Percentiles rank a stretch among this genome's conserved stretches.
Conservation (phyloP, 306 rosid species). For the Trifolium pratense region DNA sequence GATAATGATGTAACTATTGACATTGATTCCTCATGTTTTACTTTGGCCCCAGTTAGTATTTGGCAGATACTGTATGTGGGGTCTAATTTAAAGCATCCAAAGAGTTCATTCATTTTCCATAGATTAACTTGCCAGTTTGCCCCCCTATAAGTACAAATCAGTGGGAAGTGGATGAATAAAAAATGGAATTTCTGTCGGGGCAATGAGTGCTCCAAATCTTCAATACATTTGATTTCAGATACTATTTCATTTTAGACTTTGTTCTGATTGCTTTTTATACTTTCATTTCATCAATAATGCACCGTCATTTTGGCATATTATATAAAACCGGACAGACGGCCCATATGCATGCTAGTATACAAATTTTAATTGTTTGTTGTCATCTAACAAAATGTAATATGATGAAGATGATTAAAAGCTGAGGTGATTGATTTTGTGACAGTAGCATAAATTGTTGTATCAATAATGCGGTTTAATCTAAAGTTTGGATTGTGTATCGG, state of each 20-base stretch:
- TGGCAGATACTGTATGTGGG: conserved; percentile 39
- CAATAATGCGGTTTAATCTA: conserved; percentile 18
- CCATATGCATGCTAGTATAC: not conserved
- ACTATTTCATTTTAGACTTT: conserved; percentile 15
- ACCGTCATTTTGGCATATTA: not conserved
- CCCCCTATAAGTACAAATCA: conserved; percentile 40
- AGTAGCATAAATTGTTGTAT: not conserved
- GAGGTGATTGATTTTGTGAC: not conserved
- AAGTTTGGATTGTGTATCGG: conserved; percentile 13
- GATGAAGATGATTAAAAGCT: conserved; percentile 13
- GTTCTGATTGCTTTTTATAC: conserved; percentile 26
- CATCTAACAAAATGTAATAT: not conserved
- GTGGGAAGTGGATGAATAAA: not conserved
- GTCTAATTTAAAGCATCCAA: conserved; percentile 43
- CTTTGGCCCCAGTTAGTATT: conserved; percentile 35
- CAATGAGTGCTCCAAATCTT: conserved; percentile 15
- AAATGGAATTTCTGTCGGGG: conserved; percentile 5
- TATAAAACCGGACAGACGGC: not conserved
- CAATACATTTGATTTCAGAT: conserved; percentile 20
- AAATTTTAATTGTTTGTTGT: not conserved
- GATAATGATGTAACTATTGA: conserved; percentile 21
- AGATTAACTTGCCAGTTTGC: conserved; percentile 41
- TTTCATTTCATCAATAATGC: not conserved
- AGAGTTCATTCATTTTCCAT: conserved; percentile 32
- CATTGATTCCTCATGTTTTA: conserved; percentile 4